Conservation (phyloP, 352 stramenopile genomes). For the Pythium insidiosum region DNA sequence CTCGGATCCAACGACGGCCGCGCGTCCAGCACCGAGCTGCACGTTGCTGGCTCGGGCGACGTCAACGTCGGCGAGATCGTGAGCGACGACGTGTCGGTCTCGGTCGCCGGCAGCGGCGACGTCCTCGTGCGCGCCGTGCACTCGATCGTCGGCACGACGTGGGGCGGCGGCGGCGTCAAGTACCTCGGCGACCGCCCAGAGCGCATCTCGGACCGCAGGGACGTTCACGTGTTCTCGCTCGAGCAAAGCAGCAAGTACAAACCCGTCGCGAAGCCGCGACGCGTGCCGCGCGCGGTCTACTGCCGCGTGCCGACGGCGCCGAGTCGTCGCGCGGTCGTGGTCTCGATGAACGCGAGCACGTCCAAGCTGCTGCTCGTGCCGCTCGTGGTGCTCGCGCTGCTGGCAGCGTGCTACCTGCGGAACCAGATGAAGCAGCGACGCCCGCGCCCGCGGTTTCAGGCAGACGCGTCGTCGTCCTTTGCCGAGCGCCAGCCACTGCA, state of each 20-base stretch:
- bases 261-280: constrained; percentile 14
- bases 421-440: constrained; percentile 8
- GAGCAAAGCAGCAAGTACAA: constrained; percentile 11
- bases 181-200: constrained; percentile 12
- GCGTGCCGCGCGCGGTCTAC: neutral
- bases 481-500: constrained; percentile 6
- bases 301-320: constrained; percentile 1
- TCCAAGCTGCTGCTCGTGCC: constrained; percentile 1
- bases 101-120: constrained; percentile 6
- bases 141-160: constrained; percentile 7
- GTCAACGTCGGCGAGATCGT: constrained; percentile 3
- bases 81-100: constrained; percentile 11
- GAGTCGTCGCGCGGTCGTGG: constrained; percentile 1
- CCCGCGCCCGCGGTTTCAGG: constrained; percentile 1
- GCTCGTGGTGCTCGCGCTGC: constrained; percentile 10
- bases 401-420: constrained; percentile 14
- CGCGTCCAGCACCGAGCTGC: constrained; percentile 3
- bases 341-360: constrained; percentile 1
- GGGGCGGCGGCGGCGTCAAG: constrained; percentile 14
- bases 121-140: constrained; percentile 7
- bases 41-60: constrained; percentile 8
- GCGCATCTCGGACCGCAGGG: constrained; percentile 15
- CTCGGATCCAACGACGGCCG: constrained; percentile 3
- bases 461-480: neutral
- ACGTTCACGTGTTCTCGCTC: constrained; percentile 9